Percentiles rank a stretch among this genome's conserved stretches.
phyloP scores from a whole-genome alignment of 139 green algal genomes.

The Picocystis salinarum region DNA sequence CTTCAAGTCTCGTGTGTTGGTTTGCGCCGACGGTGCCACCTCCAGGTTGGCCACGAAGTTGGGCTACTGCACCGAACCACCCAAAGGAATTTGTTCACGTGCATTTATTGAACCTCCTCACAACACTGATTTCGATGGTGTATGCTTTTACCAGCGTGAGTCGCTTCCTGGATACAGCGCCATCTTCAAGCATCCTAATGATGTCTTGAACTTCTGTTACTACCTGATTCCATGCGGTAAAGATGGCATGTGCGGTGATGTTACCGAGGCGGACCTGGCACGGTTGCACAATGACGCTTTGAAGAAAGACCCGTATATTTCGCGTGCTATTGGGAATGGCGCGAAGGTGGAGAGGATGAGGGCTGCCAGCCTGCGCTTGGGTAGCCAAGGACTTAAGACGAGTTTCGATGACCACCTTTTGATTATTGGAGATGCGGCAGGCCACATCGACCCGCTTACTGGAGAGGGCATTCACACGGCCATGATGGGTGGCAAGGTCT shows the following conservation, averaged over 20 bases:
- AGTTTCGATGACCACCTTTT: conserved; percentile 68
- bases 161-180: conserved; percentile 57
- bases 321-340: conserved; percentile 34
- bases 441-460: conserved; percentile 77
- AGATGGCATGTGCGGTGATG: conserved; percentile 43
- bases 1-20: conserved; percentile 42
- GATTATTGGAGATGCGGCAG: conserved; percentile 71
- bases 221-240: conserved; percentile 75
- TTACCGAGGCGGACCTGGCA: conserved; percentile 39
- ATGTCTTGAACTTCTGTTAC: conserved; percentile 87
- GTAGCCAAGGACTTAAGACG: conserved; percentile 38
- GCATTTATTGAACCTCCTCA: conserved; percentile 69
- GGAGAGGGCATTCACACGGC: conserved; percentile 77
- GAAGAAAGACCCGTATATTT: conserved; percentile 57
- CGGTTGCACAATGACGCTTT: conserved; percentile 69
- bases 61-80: conserved; percentile 67
- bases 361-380: conserved; percentile 53
- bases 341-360: conserved; percentile 62
- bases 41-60: conserved; percentile 64
- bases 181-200: conserved; percentile 66
- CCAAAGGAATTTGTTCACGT: conserved; percentile 55
- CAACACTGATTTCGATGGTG: conserved; percentile 79
- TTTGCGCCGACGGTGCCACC: conserved; percentile 72
- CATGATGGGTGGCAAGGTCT: conserved; percentile 78
- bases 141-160: conserved; percentile 48